A percentile compares a stretch with the other conserved stretches of the same genome.
phyloP scores from a whole-genome alignment of 139 green algal genomes.

The Chlorokybus atmophyticus region DNA sequence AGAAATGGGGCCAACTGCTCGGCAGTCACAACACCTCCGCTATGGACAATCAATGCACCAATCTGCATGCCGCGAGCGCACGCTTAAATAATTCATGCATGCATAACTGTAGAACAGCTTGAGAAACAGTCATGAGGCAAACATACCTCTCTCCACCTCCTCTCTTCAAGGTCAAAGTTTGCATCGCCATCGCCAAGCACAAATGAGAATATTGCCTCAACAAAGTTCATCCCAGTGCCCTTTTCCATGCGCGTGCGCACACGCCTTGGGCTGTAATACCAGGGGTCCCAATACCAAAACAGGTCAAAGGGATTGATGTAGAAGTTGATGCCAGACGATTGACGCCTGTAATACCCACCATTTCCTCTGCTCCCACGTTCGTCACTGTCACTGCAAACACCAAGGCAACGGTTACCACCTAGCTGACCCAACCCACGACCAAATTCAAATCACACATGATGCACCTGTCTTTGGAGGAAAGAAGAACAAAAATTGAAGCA shows the following conservation, averaged over 20 bases:
- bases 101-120: background rate
- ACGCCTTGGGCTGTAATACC: constrained; percentile 39
- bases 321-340: constrained; percentile 21
- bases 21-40: constrained; percentile 74
- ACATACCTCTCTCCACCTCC: constrained; percentile 57
- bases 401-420: background rate
- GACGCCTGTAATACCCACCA: constrained; percentile 15
- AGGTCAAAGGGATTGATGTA: constrained; percentile 36
- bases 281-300: constrained; percentile 48
- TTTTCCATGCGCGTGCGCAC: background rate
- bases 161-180: constrained; percentile 63
- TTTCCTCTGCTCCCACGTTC: constrained; percentile 8
- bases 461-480: constrained; percentile 18
- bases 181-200: constrained; percentile 95
- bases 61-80: constrained; percentile 14
- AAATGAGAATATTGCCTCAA: constrained; percentile 83
- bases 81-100: background rate
- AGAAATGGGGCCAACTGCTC: constrained; percentile 90
- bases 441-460: no score
- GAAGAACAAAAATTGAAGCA: constrained; percentile 57
- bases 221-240: constrained; percentile 49
- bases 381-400: background rate
- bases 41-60: constrained; percentile 34
- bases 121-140: background rate
- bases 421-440: no score